A percentile compares a stretch with the other conserved stretches of the same genome.
Evolutionary conservation across 1,284 basidiomycete genomes (phyloP).

Genomic region (Leccinum subfulvum): DNA sequence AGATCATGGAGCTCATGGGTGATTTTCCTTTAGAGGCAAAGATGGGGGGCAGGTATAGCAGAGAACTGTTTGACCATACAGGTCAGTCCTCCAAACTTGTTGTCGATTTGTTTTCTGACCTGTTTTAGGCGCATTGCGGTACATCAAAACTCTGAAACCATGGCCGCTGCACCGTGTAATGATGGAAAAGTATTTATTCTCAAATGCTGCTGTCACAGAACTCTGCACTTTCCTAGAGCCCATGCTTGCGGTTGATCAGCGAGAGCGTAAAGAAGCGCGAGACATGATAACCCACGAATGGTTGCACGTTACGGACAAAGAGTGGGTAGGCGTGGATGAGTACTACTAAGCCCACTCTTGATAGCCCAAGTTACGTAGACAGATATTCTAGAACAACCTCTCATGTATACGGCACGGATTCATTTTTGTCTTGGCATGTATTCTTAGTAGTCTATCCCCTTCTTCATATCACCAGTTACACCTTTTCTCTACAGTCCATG

Average conservation of each 20-base stretch:
- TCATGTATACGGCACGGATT: constrained; percentile 1
- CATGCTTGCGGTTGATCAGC: constrained; percentile 76
- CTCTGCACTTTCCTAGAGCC: constrained; percentile 76
- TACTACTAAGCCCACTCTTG: constrained; percentile 24
- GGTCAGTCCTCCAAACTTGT: constrained; percentile 42
- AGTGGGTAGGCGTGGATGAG: constrained; percentile 42
- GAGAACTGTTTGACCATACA: constrained; percentile 80
- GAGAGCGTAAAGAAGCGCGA: constrained; percentile 66
- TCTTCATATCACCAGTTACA: background rate
- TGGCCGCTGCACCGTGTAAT: constrained; percentile 85
- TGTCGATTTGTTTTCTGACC: constrained; percentile 4
- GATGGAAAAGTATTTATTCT: constrained; percentile 80
- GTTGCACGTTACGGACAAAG: constrained; percentile 55
- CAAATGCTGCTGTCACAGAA: constrained; percentile 52
- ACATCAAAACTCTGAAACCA: constrained; percentile 77
- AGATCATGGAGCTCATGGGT: constrained; percentile 87
- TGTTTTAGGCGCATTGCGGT: constrained; percentile 57
- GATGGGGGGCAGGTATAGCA: constrained; percentile 81
- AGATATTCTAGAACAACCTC: constrained; percentile 7
- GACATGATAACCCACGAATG: constrained; percentile 75
- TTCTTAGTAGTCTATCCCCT: background rate
- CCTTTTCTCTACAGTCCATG: background rate
- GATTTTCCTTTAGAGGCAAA: constrained; percentile 69
- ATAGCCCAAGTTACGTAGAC: constrained; percentile 12
- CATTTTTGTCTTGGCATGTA: constrained; percentile 11